Percentiles rank a stretch among this genome's conserved stretches.
These are phyloP conservation scores for Golubevia pallescens DNA, from an alignment of 1,284 basidiomycete species.

Conservation along the genomic window DNA sequence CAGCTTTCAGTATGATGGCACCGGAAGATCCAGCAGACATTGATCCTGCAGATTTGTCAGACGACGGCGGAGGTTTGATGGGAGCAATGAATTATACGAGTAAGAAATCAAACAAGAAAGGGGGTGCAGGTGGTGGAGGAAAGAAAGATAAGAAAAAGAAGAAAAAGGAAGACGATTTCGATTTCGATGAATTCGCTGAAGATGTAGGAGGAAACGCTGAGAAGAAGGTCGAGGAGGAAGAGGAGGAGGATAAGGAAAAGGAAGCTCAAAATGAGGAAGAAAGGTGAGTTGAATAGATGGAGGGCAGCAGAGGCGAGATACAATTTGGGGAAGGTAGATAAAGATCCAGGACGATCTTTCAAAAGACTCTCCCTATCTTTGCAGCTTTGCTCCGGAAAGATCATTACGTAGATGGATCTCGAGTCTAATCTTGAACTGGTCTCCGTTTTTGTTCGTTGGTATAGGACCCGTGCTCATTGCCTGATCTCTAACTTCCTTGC, in stretches of 20 bases:
- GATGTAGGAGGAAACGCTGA: slow-evolving; percentile 4
- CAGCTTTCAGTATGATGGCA: slow-evolving; percentile 22
- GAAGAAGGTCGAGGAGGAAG: background rate
- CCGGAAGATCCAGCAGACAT: background rate
- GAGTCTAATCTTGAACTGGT: too few species aligned
- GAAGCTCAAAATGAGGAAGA: slow-evolving; percentile 26
- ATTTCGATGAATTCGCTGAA: slow-evolving; percentile 11
- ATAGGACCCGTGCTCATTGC: too few species aligned
- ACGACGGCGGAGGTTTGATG: slow-evolving; percentile 25
- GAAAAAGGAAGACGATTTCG: slow-evolving; percentile 16
- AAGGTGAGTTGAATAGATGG: background rate
- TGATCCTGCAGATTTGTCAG: slow-evolving; percentile 19
- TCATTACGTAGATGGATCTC: too few species aligned
- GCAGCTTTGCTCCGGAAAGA: too few species aligned
- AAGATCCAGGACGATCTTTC: too few species aligned
- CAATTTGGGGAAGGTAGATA: background rate
- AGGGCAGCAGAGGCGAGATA: too few species aligned
- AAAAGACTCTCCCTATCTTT: too few species aligned
- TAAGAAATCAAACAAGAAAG: slow-evolving; percentile 13
- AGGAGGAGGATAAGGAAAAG: slow-evolving; percentile 1
- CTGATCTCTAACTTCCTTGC: too few species aligned
- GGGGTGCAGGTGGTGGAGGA: slow-evolving; percentile 34
- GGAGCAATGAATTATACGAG: slow-evolving; percentile 19
- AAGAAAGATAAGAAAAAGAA: slow-evolving; percentile 26
- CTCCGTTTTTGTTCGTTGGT: too few species aligned